Conservation (phyloP, 192 early-diverging fungal genomes). For the Dissophora globulifera region DNA sequence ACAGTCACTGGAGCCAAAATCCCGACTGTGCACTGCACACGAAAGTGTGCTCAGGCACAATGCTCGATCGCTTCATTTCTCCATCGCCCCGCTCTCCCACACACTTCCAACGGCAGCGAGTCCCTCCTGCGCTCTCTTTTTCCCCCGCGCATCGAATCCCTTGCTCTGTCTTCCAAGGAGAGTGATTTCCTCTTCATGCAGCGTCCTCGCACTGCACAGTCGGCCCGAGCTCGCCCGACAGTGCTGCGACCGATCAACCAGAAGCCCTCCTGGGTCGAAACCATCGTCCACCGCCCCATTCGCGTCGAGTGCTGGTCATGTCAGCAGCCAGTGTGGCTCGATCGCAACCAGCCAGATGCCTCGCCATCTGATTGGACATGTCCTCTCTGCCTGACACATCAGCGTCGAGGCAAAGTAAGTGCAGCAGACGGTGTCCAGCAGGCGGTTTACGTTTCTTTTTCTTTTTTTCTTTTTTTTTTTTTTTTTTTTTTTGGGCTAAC, state of each 20-base stretch:
- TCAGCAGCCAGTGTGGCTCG: constrained; percentile 25
- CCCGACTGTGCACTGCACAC: too few species aligned
- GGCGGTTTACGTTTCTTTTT: too few species aligned
- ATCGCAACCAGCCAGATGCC: constrained; percentile 14
- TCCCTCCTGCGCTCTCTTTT: too few species aligned
- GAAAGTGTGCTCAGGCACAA: too few species aligned
- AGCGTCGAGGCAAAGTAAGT: constrained; percentile 26
- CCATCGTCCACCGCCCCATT: constrained; percentile 29
- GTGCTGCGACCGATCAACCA: constrained; percentile 20
- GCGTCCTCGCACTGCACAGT: neutral
- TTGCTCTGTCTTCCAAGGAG: too few species aligned
- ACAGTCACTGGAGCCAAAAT: too few species aligned
- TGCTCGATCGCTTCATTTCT: too few species aligned
- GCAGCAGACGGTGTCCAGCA: neutral
- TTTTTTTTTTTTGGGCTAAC: neutral
- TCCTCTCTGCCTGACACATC: constrained; percentile 33
- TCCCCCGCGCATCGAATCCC: too few species aligned
- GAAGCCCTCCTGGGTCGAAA: constrained; percentile 26
- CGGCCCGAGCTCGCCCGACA: neutral
- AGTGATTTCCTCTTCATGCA: too few species aligned
- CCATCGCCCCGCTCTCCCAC: too few species aligned
- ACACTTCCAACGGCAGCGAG: too few species aligned
- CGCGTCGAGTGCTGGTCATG: constrained; percentile 46
- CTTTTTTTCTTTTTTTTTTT: too few species aligned
- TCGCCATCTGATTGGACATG: constrained; percentile 47